Percentiles rank a stretch among this genome's conserved stretches.
These are phyloP conservation scores for Chenopodium berlandieri DNA, from an alignment of 148 eudicot genomes.

Conservation along the genomic window DNA sequence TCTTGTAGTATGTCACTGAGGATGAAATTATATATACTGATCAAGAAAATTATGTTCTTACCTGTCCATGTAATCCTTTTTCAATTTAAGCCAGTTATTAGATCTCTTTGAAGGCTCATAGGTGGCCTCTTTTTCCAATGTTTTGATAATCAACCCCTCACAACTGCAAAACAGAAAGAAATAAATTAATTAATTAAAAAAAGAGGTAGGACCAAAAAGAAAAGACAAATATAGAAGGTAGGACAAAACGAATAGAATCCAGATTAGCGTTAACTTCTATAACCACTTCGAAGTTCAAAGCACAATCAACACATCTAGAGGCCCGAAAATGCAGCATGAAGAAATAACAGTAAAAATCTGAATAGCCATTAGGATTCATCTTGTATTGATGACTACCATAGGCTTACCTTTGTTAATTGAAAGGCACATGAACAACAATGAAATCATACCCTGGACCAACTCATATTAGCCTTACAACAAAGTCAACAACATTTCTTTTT, in stretches of 20 bases:
- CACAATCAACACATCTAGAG: background rate
- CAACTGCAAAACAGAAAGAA: conserved; percentile 42
- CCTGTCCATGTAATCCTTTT: conserved; percentile 97
- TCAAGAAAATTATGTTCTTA: conserved; percentile 24
- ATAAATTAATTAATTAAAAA: background rate
- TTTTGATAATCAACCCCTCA: conserved; percentile 95
- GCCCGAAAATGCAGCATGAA: background rate
- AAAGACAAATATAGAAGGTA: conserved; percentile 1
- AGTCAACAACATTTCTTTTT: too few relatives aligned
- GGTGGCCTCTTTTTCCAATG: conserved; percentile 83
- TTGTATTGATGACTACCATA: background rate
- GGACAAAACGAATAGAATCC: background rate
- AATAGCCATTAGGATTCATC: background rate
- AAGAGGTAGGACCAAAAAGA: background rate
- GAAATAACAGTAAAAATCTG: background rate
- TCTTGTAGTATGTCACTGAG: background rate
- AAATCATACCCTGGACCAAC: background rate
- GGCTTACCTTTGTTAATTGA: background rate
- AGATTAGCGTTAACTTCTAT: background rate
- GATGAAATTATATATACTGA: conserved; percentile 4
- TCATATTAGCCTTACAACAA: background rate
- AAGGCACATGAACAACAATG: background rate
- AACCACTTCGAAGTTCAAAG: background rate
- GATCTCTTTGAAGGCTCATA: conserved; percentile 98
- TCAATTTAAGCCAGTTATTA: conserved; percentile 90